Percentiles rank a stretch among this genome's conserved stretches.
Conservation (phyloP, 441 rosid genomes). For the Gossypium davidsonii region DNA sequence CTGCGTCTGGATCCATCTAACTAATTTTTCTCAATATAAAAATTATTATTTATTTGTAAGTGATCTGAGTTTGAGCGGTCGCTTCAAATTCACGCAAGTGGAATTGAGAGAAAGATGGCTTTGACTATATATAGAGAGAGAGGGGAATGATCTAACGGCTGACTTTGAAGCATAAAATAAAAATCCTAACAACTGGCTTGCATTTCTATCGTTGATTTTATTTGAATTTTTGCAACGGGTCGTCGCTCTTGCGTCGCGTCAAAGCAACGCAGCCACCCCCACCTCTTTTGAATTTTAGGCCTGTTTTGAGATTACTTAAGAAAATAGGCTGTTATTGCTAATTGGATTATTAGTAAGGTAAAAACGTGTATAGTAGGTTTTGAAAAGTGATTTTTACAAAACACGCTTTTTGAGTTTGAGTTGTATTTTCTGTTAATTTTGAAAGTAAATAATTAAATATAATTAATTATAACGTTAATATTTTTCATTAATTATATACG, state of each 20-base stretch:
- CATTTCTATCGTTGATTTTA: background rate
- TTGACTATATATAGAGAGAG: background rate
- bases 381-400: too few relatives aligned
- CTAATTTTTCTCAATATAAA: background rate
- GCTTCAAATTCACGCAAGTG: background rate
- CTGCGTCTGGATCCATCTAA: conserved; percentile 74
- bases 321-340: too few relatives aligned
- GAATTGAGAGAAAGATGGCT: background rate
- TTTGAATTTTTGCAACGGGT: background rate
- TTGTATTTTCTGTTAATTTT: too few relatives aligned
- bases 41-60: too few relatives aligned
- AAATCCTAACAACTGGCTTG: background rate
- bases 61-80: background rate
- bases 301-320: too few relatives aligned
- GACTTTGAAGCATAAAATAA: background rate
- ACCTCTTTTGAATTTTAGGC: too few relatives aligned
- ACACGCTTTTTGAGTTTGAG: too few relatives aligned
- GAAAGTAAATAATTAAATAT: too few relatives aligned
- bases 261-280: background rate
- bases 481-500: too few relatives aligned
- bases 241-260: background rate
- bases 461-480: rapidly evolving
- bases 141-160: background rate
- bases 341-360: too few relatives aligned
- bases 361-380: too few relatives aligned